Evolutionary conservation across 768 basidiomycete species (phyloP), one percentile per base, ranked within the genome.

Genomic region (Thelephora aurantiotincta): DNA sequence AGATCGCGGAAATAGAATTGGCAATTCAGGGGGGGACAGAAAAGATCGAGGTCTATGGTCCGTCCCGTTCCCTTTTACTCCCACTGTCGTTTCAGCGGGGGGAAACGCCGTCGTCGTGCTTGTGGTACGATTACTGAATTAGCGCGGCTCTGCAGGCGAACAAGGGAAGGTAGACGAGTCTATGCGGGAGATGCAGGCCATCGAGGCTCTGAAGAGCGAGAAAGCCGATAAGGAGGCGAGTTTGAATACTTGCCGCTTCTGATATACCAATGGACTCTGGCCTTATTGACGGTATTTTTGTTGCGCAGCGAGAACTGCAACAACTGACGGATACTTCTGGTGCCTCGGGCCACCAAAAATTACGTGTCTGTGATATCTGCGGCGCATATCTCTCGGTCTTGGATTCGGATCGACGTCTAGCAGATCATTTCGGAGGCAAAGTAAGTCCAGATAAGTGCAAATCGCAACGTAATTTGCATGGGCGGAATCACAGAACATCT

Each of bases 351-450:
- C 96, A 99, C 71, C 96, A 99, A 67, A 98, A 98, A 67, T 71
- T 99, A 56, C 83, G 96, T 52, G 96, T 99, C n/a, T 98, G 96
- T 69, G 96, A 99, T 69, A 93, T 97, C 23, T 99, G 96, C 62
- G 96, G 96, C 57, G 96, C 96, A n/a, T 98, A 98, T 71, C 75
- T 99, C 41, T 94, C 90, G 13, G 89, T 99, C 34, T 74, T 98
- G 43, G 96, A 99, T 67, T 97, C 94, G 49, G 96, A 99, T 70
- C 82, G 94, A 63, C 91, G 96, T 62, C 70, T 99, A 51, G 96
- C 96, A 45, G 96, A 99, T 71, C 96, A 99, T 65, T 99, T 99
- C 70, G 96, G 96, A 66, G 96, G 96, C 58, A 99, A 99, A 72
- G 94, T 89, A 58, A 63, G 83, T 65, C 12, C 0, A 14, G 14